Evolutionary conservation across 257 asterid species (phyloP), one percentile per base, ranked within the genome.

Genomic region (Haberlea rhodopensis): DNA sequence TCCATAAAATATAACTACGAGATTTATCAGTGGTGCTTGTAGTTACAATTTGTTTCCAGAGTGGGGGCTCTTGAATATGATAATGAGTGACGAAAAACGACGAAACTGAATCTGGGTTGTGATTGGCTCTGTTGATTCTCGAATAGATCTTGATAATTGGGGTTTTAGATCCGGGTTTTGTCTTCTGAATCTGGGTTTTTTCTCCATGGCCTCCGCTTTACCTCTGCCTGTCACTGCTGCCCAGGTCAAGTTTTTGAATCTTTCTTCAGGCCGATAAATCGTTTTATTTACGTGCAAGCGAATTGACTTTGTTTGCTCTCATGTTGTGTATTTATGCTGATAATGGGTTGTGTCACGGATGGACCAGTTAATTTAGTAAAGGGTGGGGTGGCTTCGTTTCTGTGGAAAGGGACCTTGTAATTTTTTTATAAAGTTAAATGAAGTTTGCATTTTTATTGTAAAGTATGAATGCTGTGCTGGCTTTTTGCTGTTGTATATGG

Each of bases 221-320:
- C 82, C 68, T 61, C 48, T 82, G 65, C 82, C 87, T 7, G 80
- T 76, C 31, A 76, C 84, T 55, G 87, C 87, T 64, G 80, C 82
- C 32, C 87, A 79, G 82, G 87, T 80, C 3, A 5, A 13, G 34
- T 31, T 6, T n/a, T 29, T 11, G 27, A 8, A 8, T 53, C 62
- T 27, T 26, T 23, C 22, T 19, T 24, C 31, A 31, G 34, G 7
- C 56, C 24, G 24, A 29, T 13, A 22, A 16, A 5, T 21, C 5
- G 48, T 0, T 25, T 19, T 11, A 8, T 58, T 5, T 4, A 19
- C 48, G 7, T 6, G 6, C 18, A 34, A 15, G 8, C 4, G 20
- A 11, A 34, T 60, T 27, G 29, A 32, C 20, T 59, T 11, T 22
- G 43, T 34, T 19, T 11, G 25, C 25, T 60, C 45, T 5, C 18